Evolutionary conservation across 1,284 basidiomycete species (phyloP).

Genomic region (Heterobasidion parviporum): DNA sequence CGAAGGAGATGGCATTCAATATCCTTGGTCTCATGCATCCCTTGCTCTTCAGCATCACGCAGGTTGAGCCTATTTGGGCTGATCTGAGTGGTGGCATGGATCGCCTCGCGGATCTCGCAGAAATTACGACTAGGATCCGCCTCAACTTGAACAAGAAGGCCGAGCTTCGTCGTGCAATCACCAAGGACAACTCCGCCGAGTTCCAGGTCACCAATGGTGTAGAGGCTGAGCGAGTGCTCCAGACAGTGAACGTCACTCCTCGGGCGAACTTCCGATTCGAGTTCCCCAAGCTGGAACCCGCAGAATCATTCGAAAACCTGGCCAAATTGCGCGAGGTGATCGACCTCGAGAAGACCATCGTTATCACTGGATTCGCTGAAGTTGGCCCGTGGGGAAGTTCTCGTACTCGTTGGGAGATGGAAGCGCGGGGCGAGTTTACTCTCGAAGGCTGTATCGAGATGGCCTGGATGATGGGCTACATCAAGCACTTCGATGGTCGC

Average conservation of each 20-base stretch:
- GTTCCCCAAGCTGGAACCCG: slow-evolving; percentile 76
- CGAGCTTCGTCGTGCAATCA: slow-evolving; percentile 87
- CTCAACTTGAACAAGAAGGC: slow-evolving; percentile 72
- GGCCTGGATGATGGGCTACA: slow-evolving; percentile 99
- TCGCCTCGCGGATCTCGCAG: slow-evolving; percentile 89
- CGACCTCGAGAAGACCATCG: slow-evolving; percentile 93
- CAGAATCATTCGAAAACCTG: slow-evolving; percentile 64
- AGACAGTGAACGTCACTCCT: slow-evolving; percentile 89
- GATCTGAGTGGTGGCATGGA: slow-evolving; percentile 98
- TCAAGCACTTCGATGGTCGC: slow-evolving; percentile 97
- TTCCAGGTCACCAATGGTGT: slow-evolving; percentile 89
- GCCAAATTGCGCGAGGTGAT: slow-evolving; percentile 77
- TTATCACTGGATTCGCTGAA: slow-evolving; percentile 92
- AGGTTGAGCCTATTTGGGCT: slow-evolving; percentile 98
- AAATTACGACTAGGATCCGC: slow-evolving; percentile 86
- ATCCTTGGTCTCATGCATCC: slow-evolving; percentile 98
- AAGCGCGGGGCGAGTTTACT: slow-evolving; percentile 87
- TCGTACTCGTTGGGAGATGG: slow-evolving; percentile 99
- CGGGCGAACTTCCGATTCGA: slow-evolving; percentile 96
- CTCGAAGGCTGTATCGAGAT: slow-evolving; percentile 98
- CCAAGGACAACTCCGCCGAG: slow-evolving; percentile 91
- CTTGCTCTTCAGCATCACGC: slow-evolving; percentile 99
- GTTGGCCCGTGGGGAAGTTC: slow-evolving; percentile 99
- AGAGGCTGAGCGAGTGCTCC: slow-evolving; percentile 89
- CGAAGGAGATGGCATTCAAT: slow-evolving; percentile 99